Base-by-base conservation (phyloP, 139 green algal species). In the Closterium sp. region DNA sequence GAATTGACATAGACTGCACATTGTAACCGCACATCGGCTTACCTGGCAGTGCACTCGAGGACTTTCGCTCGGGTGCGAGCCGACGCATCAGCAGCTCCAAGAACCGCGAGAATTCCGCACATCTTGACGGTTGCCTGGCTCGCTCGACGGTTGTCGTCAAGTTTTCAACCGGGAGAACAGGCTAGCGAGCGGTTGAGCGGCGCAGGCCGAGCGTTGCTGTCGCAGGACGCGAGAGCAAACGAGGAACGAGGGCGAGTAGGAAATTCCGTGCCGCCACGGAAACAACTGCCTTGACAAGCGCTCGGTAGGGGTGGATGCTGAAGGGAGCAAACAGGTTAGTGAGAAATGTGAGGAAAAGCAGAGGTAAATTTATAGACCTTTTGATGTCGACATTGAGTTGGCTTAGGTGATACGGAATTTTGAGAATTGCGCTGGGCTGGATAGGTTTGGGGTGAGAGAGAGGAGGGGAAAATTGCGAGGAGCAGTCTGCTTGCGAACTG, bases 51-150 rank as follows among this genome's bases (percentile, higher is more conserved):
- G 87, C 92, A 85, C 35, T 91, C 38, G 33, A 93, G 76, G 21
- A 93, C 66, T 8, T 34, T 87, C 4, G 76, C 33, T 30, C 90
- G 90, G 36, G 55, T 93, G 31, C 88, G 31, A 28, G 90, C 28
- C 16, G 90, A 92, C 3, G 32, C 87, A 69, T 93, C 90, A 25
- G 31, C 69, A 31, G 64, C 38, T 25, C 90, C 76, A 23, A 93
- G 90, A 83, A 93, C 31, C 12, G 90, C 90, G 38, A 93, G 88
- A 92, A 93, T 93, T 34, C 90, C 90, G 87, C 90, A 93, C 90
- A 93, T 93, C 33, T 88, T 88, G 84, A 36, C 84, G 84, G 55
- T 76, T 76, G 55, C 9, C 55, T 76, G 55, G 55, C 55, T 19
- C 7, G 55, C 4, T 25, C 25, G 55, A 76, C 55, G 55, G 55